Percentiles rank a stretch among this genome's conserved stretches.
Conservation (phyloP, 2,329 filamentous ascomycete species). For the Calycina marina region DNA sequence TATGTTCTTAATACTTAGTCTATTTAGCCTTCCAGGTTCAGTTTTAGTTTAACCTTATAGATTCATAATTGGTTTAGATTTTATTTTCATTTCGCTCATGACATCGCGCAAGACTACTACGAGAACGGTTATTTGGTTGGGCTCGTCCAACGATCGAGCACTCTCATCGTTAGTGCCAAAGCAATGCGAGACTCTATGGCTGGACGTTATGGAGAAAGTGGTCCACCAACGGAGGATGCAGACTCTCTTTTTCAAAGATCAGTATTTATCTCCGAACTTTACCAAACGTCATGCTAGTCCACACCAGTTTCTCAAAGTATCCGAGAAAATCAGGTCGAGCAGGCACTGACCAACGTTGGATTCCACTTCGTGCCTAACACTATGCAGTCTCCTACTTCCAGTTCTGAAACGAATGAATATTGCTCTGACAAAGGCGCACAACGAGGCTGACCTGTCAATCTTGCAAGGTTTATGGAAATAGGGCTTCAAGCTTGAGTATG, state of each 20-base stretch:
- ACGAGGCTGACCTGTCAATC: constrained; percentile 23
- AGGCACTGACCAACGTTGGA: too few relatives aligned
- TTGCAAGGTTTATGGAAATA: constrained; percentile 36
- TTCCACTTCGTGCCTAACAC: too few relatives aligned
- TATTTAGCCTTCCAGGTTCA: too few relatives aligned
- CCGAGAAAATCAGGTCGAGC: too few relatives aligned
- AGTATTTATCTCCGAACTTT: too few relatives aligned
- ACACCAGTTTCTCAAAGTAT: too few relatives aligned
- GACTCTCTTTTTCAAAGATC: constrained; percentile 48
- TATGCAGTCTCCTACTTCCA: constrained; percentile 39
- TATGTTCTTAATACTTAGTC: too few relatives aligned
- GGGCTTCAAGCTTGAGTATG: constrained; percentile 46
- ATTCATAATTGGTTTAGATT: too few relatives aligned
- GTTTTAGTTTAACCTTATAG: too few relatives aligned
- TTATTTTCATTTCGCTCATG: constrained; percentile 53
- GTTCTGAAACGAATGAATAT: constrained; percentile 45
- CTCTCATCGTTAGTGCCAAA: constrained; percentile 44
- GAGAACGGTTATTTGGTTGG: constrained; percentile 54
- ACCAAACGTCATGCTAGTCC: too few relatives aligned
- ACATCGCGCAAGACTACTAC: constrained; percentile 53
- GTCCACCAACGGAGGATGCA: constrained; percentile 48
- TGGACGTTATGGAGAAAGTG: constrained; percentile 25
- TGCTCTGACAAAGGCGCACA: constrained; percentile 26
- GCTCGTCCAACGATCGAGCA: constrained; percentile 53
- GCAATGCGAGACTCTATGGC: constrained; percentile 28